A percentile compares a stretch with the other conserved stretches of the same genome.
These are phyloP conservation scores for Physcomitrium patens DNA, from an alignment of 225 moss, liverwort and hornwort genomes.

Conservation along the genomic window DNA sequence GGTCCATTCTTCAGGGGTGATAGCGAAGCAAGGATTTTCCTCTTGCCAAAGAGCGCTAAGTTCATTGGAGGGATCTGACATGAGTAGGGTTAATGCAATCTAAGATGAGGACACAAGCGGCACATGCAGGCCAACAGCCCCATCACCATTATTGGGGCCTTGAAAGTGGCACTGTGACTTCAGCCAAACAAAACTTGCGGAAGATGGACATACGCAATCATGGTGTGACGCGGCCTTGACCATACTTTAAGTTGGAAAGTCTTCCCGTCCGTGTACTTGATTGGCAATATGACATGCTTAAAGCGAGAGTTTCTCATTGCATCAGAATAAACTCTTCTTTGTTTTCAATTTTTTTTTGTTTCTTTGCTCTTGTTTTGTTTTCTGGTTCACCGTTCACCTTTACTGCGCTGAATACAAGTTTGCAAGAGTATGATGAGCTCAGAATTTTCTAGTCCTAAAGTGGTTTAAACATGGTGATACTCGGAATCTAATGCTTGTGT, in stretches of 20 bases:
- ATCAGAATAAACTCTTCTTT: no score
- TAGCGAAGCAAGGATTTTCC: no score
- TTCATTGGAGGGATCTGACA: neutral
- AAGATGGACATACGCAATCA: no score
- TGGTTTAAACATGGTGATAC: neutral
- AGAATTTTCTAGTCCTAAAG: neutral
- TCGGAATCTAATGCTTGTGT: neutral
- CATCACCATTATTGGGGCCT: slow-evolving; percentile 36
- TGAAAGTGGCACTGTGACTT: neutral
- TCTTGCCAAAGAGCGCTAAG: neutral
- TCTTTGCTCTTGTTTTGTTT: neutral
- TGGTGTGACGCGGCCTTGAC: no score
- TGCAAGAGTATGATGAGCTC: neutral
- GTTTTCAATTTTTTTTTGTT: neutral
- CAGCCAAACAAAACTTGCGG: neutral
- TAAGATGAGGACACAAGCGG: neutral
- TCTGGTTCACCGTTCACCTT: slow-evolving; percentile 23
- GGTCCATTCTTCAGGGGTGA: no score
- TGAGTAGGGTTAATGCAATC: slow-evolving; percentile 18
- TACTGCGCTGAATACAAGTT: neutral
- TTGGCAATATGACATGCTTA: no score
- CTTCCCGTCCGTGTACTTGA: no score
- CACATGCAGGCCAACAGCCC: slow-evolving; percentile 11
- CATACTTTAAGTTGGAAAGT: neutral
- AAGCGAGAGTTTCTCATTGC: no score